Evolutionary conservation across 192 early-diverging fungal genomes (phyloP).

Genomic region (Rhizoclosmatium sp.): DNA sequence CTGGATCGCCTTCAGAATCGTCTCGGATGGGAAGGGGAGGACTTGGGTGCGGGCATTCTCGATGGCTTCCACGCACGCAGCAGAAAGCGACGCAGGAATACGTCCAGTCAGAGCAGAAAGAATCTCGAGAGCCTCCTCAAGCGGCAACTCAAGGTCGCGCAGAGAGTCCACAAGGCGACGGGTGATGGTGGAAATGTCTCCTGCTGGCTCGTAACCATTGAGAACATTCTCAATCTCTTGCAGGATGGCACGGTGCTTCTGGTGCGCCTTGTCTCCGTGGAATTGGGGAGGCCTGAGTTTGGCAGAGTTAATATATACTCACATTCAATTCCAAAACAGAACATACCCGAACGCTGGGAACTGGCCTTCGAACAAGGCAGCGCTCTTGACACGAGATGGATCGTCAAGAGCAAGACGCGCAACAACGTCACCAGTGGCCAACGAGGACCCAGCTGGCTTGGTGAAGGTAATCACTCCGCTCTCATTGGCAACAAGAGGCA

Average conservation of each 20-base stretch:
- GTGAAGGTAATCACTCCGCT: constrained; percentile 89
- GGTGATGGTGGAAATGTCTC: constrained; percentile 71
- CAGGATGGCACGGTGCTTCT: constrained; percentile 73
- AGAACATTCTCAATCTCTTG: constrained; percentile 76
- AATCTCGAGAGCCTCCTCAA: constrained; percentile 79
- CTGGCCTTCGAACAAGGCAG: constrained; percentile 72
- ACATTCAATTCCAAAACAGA: neutral
- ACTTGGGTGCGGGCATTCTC: constrained; percentile 21
- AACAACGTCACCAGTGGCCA: constrained; percentile 92
- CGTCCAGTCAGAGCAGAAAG: constrained; percentile 86
- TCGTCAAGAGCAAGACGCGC: constrained; percentile 94
- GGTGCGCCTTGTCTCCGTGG: constrained; percentile 88
- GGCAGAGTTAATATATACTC: neutral
- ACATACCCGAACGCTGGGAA: constrained; percentile 55
- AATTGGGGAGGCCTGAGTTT: constrained; percentile 78
- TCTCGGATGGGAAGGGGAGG: constrained; percentile 73
- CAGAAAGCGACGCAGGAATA: constrained; percentile 73
- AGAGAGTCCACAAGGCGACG: constrained; percentile 80
- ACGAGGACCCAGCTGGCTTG: constrained; percentile 84
- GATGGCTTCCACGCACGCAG: constrained; percentile 34
- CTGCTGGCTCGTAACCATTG: constrained; percentile 87
- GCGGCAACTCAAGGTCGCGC: constrained; percentile 81
- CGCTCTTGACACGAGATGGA: constrained; percentile 88
- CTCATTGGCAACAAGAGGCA: constrained; percentile 93
- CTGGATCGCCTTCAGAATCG: constrained; percentile 71